Percentiles rank a stretch among this genome's conserved stretches.
These are phyloP conservation scores for Malus hybrid DNA, from an alignment of 331 rosid genomes.

Conservation along the genomic window DNA sequence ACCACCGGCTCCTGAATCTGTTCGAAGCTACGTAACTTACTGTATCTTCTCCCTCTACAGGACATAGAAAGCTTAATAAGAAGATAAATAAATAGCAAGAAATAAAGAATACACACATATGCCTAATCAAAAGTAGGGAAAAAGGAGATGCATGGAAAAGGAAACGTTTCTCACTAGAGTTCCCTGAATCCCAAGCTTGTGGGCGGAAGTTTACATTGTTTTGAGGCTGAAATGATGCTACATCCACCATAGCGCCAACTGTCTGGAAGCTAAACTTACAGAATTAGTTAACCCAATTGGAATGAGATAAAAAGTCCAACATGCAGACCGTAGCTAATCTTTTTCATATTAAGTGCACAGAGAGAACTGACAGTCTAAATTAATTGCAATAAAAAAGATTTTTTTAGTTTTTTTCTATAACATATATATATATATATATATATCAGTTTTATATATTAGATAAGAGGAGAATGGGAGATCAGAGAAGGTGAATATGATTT, in stretches of 20 bases:
- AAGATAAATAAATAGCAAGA: neutral
- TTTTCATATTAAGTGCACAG: neutral
- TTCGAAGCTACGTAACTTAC: conserved; percentile 22
- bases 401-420: neutral
- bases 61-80: neutral
- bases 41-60: conserved; percentile 27
- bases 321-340: neutral
- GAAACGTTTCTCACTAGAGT: conserved; percentile 30
- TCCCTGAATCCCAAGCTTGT: conserved; percentile 13
- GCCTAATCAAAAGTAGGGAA: neutral
- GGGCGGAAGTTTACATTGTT: neutral
- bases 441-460: neutral
- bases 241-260: conserved; percentile 18
- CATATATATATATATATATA: too few species aligned
- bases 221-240: conserved; percentile 20
- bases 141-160: neutral
- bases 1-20: conserved; percentile 75
- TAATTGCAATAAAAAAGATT: neutral
- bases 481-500: conserved; percentile 8
- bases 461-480: neutral
- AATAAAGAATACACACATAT: neutral
- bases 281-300: neutral
- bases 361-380: neutral
- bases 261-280: conserved; percentile 36
- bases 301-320: neutral